These are phyloP conservation scores for Lasiodiplodia theobromae DNA, from an alignment of 2,329 filamentous ascomycete species.

Conservation along the genomic window DNA sequence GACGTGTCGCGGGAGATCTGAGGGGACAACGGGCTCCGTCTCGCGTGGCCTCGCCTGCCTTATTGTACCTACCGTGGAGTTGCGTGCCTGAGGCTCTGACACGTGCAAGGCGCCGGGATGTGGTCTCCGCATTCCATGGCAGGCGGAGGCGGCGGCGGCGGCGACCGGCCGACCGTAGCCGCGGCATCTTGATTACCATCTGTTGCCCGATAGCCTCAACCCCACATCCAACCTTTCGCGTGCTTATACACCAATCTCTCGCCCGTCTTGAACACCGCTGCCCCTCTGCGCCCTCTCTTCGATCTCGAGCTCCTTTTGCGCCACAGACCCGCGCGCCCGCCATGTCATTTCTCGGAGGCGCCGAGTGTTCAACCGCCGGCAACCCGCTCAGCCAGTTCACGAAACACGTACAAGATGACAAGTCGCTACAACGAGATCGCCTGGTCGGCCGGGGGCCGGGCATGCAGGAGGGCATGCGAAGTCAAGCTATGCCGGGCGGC, in stretches of 20 bases:
- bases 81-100: constrained; percentile 5
- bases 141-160: constrained; percentile 15
- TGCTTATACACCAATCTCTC: background rate
- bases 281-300: background rate
- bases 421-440: constrained; percentile 89
- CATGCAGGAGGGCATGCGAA: constrained; percentile 79
- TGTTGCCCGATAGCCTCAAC: constrained; percentile 11
- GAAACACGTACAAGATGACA: constrained; percentile 96
- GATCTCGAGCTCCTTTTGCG: background rate
- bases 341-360: constrained; percentile 96
- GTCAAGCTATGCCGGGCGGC: constrained; percentile 69
- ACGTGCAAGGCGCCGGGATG: constrained; percentile 9
- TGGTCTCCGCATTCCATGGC: constrained; percentile 15
- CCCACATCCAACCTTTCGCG: constrained; percentile 4
- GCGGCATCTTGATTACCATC: constrained; percentile 26
- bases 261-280: background rate
- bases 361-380: constrained; percentile 94
- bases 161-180: constrained; percentile 16
- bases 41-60: constrained; percentile 5
- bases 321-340: constrained; percentile 34
- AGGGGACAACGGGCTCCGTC: background rate
- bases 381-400: constrained; percentile 98
- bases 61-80: background rate
- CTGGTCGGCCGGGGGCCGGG: constrained; percentile 77
- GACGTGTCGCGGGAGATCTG: constrained; percentile 16